Percentiles rank a stretch among this genome's conserved stretches.
Conservation (phyloP, 2,329 filamentous ascomycete species). For the Sclerotinia trifoliorum region DNA sequence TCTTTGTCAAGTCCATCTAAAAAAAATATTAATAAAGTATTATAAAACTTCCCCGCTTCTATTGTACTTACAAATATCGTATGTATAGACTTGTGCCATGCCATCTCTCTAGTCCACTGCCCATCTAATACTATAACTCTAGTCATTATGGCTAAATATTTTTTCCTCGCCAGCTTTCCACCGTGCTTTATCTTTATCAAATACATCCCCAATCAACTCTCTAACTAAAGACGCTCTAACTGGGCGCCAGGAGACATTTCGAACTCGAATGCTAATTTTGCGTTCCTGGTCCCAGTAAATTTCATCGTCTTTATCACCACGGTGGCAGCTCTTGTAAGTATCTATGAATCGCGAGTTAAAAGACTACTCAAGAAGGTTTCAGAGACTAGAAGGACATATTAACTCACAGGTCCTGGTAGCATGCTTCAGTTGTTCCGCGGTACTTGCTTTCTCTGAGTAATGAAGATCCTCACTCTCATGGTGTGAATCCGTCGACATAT, state of each 20-base stretch:
- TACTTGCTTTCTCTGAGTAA: neutral
- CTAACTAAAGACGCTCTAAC: neutral
- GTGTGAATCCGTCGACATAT: neutral
- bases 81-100: neutral
- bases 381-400: neutral
- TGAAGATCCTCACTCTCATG: neutral
- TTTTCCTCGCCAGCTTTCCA: neutral
- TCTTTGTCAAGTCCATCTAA: neutral
- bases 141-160: neutral
- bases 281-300: neutral
- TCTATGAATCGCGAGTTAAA: neutral
- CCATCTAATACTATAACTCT: neutral
- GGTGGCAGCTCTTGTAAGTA: neutral
- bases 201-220: neutral
- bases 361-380: neutral
- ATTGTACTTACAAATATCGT: neutral
- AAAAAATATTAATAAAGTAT: neutral
- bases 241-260: neutral
- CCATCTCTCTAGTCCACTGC: neutral
- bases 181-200: neutral
- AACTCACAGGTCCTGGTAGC: neutral
- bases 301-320: neutral
- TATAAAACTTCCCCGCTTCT: neutral
- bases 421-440: neutral
- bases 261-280: neutral